Conservation (phyloP, 257 asterid genomes). For the Ajuga chamaepitys region DNA sequence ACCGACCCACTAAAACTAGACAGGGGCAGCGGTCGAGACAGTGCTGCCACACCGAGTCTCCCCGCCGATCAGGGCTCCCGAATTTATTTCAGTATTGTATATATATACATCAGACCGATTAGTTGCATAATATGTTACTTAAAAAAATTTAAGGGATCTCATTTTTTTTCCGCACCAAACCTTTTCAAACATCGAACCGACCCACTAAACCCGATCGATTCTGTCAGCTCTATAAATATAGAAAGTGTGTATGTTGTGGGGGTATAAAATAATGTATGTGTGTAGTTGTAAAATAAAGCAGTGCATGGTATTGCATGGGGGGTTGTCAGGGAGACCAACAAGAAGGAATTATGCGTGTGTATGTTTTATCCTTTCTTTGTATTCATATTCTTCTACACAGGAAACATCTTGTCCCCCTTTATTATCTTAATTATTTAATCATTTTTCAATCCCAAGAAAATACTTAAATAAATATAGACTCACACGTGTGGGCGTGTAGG, state of each 20-base stretch:
- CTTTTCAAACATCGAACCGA: too few species aligned
- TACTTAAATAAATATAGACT: neutral
- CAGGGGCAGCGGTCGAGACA: too few species aligned
- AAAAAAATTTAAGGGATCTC: too few species aligned
- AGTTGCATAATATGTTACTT: too few species aligned
- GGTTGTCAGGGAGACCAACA: slow-evolving; percentile 28
- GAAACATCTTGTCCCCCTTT: slow-evolving; percentile 52
- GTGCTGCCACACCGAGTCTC: too few species aligned
- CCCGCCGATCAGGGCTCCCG: too few species aligned
- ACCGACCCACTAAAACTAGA: too few species aligned
- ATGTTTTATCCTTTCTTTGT: slow-evolving; percentile 33
- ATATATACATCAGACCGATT: too few species aligned
- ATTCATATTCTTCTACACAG: slow-evolving; percentile 45
- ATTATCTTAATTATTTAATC: neutral
- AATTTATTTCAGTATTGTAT: too few species aligned
- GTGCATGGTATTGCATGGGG: slow-evolving; percentile 21
- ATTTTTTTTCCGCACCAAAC: too few species aligned
- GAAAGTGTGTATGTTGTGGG: neutral
- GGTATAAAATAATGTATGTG: neutral
- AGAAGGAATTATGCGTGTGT: slow-evolving; percentile 31
- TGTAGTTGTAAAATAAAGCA: slow-evolving; percentile 11
- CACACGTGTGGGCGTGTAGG: neutral
- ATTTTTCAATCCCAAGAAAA: slow-evolving; percentile 29
- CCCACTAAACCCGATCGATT: too few species aligned
- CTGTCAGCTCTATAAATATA: too few species aligned